Conservation (phyloP, 164 flowering plant genomes). For the Houttuynia cordata region DNA sequence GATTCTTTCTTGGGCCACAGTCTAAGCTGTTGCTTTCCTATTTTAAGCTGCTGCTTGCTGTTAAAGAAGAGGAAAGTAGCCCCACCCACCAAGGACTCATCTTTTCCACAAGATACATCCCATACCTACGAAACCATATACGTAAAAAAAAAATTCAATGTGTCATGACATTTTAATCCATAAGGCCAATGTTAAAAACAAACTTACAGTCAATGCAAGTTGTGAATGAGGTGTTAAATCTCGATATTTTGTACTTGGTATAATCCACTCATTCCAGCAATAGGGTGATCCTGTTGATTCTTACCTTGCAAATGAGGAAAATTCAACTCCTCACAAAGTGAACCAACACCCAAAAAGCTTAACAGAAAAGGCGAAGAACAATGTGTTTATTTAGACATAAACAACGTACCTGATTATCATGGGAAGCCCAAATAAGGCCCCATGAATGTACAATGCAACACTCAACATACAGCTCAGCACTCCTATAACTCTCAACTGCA, state of each 20-base stretch:
- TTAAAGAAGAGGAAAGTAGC: conserved; percentile 90
- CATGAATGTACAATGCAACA: conserved; percentile 80
- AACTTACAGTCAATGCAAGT: conserved; percentile 77
- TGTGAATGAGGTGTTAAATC: conserved; percentile 88
- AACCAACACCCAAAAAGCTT: not conserved
- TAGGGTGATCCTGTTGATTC: conserved; percentile 66
- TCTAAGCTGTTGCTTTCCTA: conserved; percentile 92
- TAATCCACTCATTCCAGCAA: conserved; percentile 87
- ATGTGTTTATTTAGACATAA: too few species aligned
- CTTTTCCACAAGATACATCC: conserved; percentile 83
- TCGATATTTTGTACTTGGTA: conserved; percentile 84
- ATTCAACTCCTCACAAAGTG: not conserved
- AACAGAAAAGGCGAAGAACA: not conserved
- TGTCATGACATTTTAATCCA: not conserved
- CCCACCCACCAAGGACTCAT: conserved; percentile 80
- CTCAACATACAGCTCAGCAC: conserved; percentile 75
- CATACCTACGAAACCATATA: conserved; percentile 46
- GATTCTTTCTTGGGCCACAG: conserved; percentile 89
- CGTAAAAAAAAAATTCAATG: not conserved
- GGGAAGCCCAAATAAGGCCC: conserved; percentile 88
- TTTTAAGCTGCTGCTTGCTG: conserved; percentile 81
- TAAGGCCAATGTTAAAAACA: not conserved
- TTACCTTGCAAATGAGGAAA: conserved; percentile 30
- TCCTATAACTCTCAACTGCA: conserved; percentile 37
- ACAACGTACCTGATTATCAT: conserved; percentile 67